Base-by-base conservation (phyloP, 164 flowering plant species). In the Akebia trifoliata region DNA sequence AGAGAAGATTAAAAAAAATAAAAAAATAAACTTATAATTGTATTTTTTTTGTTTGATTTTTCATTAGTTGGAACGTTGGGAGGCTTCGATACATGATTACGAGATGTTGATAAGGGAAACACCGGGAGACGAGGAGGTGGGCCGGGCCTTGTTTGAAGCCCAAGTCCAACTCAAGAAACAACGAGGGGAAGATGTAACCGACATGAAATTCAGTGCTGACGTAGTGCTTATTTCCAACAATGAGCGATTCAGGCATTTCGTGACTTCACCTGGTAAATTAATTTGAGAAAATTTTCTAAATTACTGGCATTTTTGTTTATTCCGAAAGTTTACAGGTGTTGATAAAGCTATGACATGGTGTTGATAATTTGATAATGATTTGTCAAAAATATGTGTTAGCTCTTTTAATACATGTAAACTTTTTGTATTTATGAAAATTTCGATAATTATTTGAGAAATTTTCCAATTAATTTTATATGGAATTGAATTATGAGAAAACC, bases 61-160 rank as follows among this genome's bases (percentile, higher is more conserved):
- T 21, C 4, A 9, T 18, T 39, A 89, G 98, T 22, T 90, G 78
- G 86, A 81, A 64, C 72, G 83, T 57, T 93, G 95, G 94, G 87
- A 74, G 60, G 88, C 80, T 17, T 72, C 97, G 25, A 69, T 85
- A 31, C 77, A 72, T 56, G 98, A 90, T 59, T 93, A 85, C 48
- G 94, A 90, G 71, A 64, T 63, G 61, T 49, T 89, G 81, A 72
- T 71, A 30, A 77, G 78, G 57, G 97, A 87, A 63, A 64, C 49
- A 2, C 84, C 85, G 0, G 87, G 78, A 24, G 82, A 93, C 52
- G 83, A 77, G 52, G 85, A 80, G 29, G 77, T 87, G 48, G 78
- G 66, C 7, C 37, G 69, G 57, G 84, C 85, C 8, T 64, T 87
- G 69, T 69, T 71, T 14, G 82, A 85, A 42, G 91, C 87, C 12